Base-by-base conservation (phyloP, 768 basidiomycete genomes). In the Daedalea quercina region DNA sequence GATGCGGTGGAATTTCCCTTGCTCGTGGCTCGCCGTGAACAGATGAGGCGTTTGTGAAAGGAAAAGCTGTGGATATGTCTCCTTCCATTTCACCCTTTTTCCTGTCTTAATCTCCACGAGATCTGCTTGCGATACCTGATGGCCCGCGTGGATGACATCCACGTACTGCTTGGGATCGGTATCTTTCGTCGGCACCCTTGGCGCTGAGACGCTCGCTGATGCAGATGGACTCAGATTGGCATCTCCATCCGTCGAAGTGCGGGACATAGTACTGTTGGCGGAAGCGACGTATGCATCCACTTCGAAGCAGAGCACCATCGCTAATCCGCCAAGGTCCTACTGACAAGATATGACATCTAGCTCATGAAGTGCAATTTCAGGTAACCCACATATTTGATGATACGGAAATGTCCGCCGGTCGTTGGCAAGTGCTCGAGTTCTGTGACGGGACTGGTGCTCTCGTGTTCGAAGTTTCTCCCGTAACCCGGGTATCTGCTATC, bases 31-130 rank as follows among this genome's bases (percentile, higher is more conserved):
- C 0, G 76, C 86, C 50, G 85, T 65, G 61, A 77, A 80, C 54
- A 81, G 73, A 55, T 78, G 74, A 0, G 74, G 67, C 0, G 83
- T 88, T 61, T 85, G 84, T 6, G 87, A 85, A 53, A 89, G 74
- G 63, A 77, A 83, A 15, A 87, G 65, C 60, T 87, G 86, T 0
- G 80, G 78, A 63, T 80, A 86, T 1, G 71, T 69, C 12, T 85
- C 82, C 33, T 63, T 69, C 84, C 84, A 87, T 57, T 81, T 70
- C 48, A 52, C 50, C 26, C 40, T 19, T 4, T 22, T 22, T 1
- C 19, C 24, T 22, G 66, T 66, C 28, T 57, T 57, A 15, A 67
- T 44, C 48, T 67, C 66, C n/a, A 66, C 52, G n/a, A 75, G 33
- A 42, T 64, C 54, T 0, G 69, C 57, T 44, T 76, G 74, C 11